Base-by-base conservation (phyloP, 352 stramenopile genomes). In the Pythium pectinolyticum region DNA sequence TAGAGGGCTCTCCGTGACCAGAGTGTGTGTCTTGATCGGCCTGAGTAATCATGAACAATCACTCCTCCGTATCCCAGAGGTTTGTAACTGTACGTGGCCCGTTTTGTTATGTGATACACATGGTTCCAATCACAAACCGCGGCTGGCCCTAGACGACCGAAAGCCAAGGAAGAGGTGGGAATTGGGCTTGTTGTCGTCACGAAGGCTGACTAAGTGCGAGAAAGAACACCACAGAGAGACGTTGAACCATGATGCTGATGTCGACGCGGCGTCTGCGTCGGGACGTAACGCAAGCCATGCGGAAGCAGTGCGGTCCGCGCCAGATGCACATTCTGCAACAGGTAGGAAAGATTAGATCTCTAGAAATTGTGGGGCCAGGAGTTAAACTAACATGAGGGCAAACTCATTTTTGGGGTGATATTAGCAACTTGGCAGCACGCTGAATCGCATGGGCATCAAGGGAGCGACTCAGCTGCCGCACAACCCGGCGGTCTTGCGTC, bases 261-360 rank as follows among this genome's bases (percentile, higher is more conserved):
- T 91, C 85, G 58, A 87, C 83, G 62, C 77, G 86, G 57, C 80
- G 80, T 32, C 68, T 94, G 60, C 81, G 79, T 52, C 79, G 75
- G 40, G 79, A 92, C 60, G 73, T 75, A 46, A 53, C 76, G 39
- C 69, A 70, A 28, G 68, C 77, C 56, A 58, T 90, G 66, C 77
- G 75, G 58, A 82, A 90, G 45, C 76, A 83, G 53, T 75, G 52
- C 49, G 73, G 71, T 20, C 57, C 75, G 35, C 82, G 80, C n/a
- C 80, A 81, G 55, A 69, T 92, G 57, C 83, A 94, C 30, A 67
- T 86, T 31, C 54, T 94, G 65, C 80, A 90, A 47, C 82, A 92
- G 80, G 85, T 94, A 31, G 57, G 67, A 22, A 4, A 40, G 39
- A 34, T 7, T 34, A 46, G 28, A 28, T 31, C 8, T 41, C 35